phyloP scores from a whole-genome alignment of 371 early-diverging fungal species.

The Zychaea mexicana region DNA sequence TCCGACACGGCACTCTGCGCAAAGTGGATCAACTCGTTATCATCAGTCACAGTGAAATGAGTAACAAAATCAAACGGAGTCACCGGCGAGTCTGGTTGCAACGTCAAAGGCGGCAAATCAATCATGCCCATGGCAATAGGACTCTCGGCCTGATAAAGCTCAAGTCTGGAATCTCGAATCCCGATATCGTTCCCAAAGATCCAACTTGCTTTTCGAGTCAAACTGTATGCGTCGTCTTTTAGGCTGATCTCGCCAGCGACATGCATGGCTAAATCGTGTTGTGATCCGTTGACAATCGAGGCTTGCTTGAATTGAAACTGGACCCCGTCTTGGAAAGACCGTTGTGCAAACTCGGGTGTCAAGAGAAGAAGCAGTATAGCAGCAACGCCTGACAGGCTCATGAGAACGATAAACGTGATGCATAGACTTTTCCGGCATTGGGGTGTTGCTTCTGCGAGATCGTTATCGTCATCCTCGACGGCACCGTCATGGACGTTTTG shows the following conservation, averaged over 20 bases:
- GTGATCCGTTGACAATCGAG: constrained; percentile 34
- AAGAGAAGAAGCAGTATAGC: constrained; percentile 25
- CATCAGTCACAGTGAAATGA: constrained; percentile 34
- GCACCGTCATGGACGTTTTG: background rate
- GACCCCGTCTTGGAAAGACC: constrained; percentile 35
- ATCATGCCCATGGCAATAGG: constrained; percentile 34
- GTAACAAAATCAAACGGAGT: constrained; percentile 47
- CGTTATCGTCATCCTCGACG: background rate
- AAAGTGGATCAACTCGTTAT: constrained; percentile 35
- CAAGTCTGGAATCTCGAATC: constrained; percentile 17
- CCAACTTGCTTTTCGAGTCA: constrained; percentile 20
- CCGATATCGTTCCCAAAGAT: constrained; percentile 34
- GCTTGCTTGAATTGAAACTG: constrained; percentile 35
- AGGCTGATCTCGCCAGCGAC: constrained; percentile 38
- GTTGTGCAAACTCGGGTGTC: constrained; percentile 51
- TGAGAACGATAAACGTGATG: constrained; percentile 11
- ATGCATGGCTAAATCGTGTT: constrained; percentile 37
- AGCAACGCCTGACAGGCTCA: constrained; percentile 15
- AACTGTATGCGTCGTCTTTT: constrained; percentile 18
- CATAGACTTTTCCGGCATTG: constrained; percentile 16
- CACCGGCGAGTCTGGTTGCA: constrained; percentile 14
- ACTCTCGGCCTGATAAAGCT: constrained; percentile 19
- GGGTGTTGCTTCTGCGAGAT: background rate
- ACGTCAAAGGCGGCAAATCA: constrained; percentile 30
- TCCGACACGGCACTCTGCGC: constrained; percentile 42